These are phyloP conservation scores for Pelargonium australe DNA, from an alignment of 441 rosid species.

Conservation along the genomic window DNA sequence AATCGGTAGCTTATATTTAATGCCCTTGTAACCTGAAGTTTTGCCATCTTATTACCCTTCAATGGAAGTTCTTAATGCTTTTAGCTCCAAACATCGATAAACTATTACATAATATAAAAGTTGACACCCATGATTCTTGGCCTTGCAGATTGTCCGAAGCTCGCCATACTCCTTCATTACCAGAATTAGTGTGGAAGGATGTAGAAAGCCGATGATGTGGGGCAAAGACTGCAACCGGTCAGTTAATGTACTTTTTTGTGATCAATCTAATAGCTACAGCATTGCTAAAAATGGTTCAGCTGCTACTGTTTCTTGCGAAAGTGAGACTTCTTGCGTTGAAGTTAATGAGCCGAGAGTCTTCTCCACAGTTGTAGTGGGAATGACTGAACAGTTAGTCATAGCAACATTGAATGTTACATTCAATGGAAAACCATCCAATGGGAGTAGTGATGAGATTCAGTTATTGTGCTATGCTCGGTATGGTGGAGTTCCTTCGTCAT, in stretches of 20 bases:
- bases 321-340: conserved; percentile 43
- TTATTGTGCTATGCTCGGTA: conserved; percentile 64
- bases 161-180: conserved; percentile 67
- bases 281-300: conserved; percentile 22
- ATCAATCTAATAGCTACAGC: conserved; percentile 37
- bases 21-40: not conserved
- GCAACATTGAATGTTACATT: conserved; percentile 36
- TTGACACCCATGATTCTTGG: conserved; percentile 21
- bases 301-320: conserved; percentile 46
- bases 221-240: conserved; percentile 91
- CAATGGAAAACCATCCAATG: conserved; percentile 25
- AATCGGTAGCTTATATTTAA: not conserved
- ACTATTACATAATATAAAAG: not conserved
- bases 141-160: conserved; percentile 66
- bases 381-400: conserved; percentile 52
- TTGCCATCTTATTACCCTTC: not conserved
- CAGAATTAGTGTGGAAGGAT: conserved; percentile 82
- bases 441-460: conserved; percentile 27
- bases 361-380: conserved; percentile 50
- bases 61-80: not conserved
- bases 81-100: conserved; percentile 2
- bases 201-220: conserved; percentile 61
- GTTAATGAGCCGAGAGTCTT: conserved; percentile 57
- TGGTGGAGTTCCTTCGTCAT: conserved; percentile 68
- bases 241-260: conserved; percentile 55